phyloP scores from a whole-genome alignment of 2,329 filamentous ascomycete species.

The Aureobasidium sp. region DNA sequence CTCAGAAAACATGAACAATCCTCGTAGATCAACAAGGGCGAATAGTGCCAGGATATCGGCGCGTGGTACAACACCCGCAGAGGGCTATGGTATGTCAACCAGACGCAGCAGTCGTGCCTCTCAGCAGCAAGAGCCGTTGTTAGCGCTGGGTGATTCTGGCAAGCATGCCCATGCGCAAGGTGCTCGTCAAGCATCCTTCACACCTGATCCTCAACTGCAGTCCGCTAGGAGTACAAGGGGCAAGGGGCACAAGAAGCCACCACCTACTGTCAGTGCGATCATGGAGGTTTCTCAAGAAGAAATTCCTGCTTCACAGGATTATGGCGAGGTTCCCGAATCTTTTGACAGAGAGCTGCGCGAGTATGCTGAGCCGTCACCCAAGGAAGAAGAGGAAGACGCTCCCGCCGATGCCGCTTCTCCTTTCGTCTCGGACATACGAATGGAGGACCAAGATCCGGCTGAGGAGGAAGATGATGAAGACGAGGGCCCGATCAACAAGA shows the following conservation, averaged over 20 bases:
- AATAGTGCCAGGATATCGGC: conserved; percentile 1
- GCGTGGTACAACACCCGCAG: conserved; percentile 21
- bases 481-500: conserved; percentile 31
- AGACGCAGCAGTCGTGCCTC: conserved; percentile 54
- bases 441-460: conserved; percentile 25
- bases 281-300: conserved; percentile 48
- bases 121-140: conserved; percentile 45
- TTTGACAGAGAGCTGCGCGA: background rate
- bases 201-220: conserved; percentile 34
- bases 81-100: conserved; percentile 22
- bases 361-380: conserved; percentile 1
- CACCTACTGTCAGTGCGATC: conserved; percentile 36
- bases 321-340: conserved; percentile 22
- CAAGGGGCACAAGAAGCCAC: conserved; percentile 43
- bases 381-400: background rate
- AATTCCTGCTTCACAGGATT: conserved; percentile 26
- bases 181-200: conserved; percentile 45
- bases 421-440: conserved; percentile 6
- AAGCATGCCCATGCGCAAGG: conserved; percentile 47
- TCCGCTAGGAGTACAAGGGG: conserved; percentile 36
- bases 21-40: conserved; percentile 6
- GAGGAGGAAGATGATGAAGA: conserved; percentile 33
- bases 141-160: conserved; percentile 54
- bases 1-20: background rate
- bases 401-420: background rate